These are phyloP conservation scores for Ambrosiella cleistominuta DNA, from an alignment of 2,329 filamentous ascomycete species.

Conservation along the genomic window DNA sequence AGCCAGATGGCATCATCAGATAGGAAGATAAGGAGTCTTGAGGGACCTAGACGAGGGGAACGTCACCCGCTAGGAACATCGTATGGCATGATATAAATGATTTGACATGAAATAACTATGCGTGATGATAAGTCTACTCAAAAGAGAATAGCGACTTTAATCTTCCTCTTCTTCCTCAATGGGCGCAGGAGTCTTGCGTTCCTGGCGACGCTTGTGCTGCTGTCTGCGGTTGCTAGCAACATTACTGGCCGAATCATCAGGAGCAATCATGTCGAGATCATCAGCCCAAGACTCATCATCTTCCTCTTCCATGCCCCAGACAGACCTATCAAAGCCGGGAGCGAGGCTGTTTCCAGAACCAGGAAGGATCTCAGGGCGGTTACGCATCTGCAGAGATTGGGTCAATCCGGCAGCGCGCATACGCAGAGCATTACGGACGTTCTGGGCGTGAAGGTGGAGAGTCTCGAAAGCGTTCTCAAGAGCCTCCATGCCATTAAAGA, in stretches of 20 bases:
- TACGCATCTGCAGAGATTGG: constrained; percentile 42
- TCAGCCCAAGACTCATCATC: constrained; percentile 41
- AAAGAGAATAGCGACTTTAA: constrained; percentile 8
- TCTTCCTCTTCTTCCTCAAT: constrained; percentile 62
- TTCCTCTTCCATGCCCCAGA: constrained; percentile 25
- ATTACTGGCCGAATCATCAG: constrained; percentile 67
- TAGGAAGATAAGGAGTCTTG: background rate
- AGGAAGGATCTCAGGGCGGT: constrained; percentile 36
- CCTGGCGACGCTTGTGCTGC: constrained; percentile 48
- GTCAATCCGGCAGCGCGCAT: constrained; percentile 66
- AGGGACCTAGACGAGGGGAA: background rate
- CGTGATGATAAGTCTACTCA: background rate
- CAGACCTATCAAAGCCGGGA: constrained; percentile 28
- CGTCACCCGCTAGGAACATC: background rate
- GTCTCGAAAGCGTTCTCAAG: constrained; percentile 88
- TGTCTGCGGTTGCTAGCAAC: constrained; percentile 54
- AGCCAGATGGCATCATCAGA: background rate
- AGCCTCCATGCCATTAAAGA: constrained; percentile 84
- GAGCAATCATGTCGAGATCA: constrained; percentile 42
- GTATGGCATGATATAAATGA: background rate
- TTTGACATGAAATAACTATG: background rate
- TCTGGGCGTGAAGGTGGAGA: constrained; percentile 71
- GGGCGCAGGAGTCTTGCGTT: constrained; percentile 53
- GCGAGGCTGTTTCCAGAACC: constrained; percentile 29
- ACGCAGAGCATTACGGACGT: constrained; percentile 59